Evolutionary conservation across 1,284 basidiomycete genomes (phyloP), one percentile per base, ranked within the genome.

Genomic region (Ustilago crameri): DNA sequence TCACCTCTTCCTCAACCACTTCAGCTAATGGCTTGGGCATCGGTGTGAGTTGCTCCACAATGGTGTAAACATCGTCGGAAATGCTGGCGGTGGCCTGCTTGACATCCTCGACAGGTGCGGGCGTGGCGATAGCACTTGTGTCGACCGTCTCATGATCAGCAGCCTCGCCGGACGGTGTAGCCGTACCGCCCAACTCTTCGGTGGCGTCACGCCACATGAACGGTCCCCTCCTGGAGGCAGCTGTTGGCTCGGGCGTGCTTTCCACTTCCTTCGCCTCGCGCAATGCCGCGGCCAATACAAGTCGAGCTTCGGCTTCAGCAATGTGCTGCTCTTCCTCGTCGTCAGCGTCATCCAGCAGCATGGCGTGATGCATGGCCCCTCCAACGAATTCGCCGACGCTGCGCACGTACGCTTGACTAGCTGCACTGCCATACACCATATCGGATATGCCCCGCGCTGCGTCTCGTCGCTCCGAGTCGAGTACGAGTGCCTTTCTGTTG

Each of bases 301-400:
- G 45, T 18, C 37, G 9, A 24, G 26, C 43, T 35, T 68, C 65
- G 15, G 65, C 65, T 27, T 61, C 54, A 12, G 47, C 58, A 9
- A 54, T 46, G 15, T 35, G 53, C 35, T 52, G 45, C 35, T 66
- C 63, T n/a, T 59, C 38, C 15, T 17, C 69, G 17, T 72, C 69
- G 38, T 72, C 69, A 0, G 44, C 54, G 24, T 58, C 59, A 26
- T 69, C 51, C 30, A 63, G 55, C 30, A 64, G 38, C 46, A 73
- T 53, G 12, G 65, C 60, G 14, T 55, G 70, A 40, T 40, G 65
- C 57, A 44, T 48, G 3, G 76, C 78, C 1, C 76, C 74, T 15
- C 46, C 45, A 3, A 75, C 70, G 55, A 80, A 80, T 12, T 74
- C 75, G 15, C 73, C 75, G 2, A 80, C 35, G 34, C 73, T 75